Evolutionary conservation across 352 stramenopile species (phyloP).

Genomic region (Phytophthora boehmeriae): DNA sequence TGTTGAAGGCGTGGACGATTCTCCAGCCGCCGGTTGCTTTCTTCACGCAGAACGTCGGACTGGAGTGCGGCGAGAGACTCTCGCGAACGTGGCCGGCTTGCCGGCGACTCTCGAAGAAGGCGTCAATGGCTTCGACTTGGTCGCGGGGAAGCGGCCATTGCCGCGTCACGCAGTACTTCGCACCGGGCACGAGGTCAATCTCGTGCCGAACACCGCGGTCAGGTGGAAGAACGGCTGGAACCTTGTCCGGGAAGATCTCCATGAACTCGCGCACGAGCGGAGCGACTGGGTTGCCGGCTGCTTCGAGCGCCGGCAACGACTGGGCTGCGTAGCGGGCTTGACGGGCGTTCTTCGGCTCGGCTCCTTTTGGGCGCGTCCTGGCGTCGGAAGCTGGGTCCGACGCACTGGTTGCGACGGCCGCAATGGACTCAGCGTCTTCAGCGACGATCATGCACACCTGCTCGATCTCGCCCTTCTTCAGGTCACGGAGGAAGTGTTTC

Average conservation of each 20-base stretch:
- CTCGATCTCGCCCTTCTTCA: constrained; percentile 26
- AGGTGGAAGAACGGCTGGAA: constrained; percentile 10
- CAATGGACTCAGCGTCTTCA: constrained; percentile 1
- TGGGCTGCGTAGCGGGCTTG: constrained; percentile 24
- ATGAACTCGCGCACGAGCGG: too few relatives aligned
- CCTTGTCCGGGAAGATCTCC: constrained; percentile 32
- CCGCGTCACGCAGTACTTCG: constrained; percentile 42
- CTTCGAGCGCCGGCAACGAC: constrained; percentile 8
- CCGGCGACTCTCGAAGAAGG: too few relatives aligned
- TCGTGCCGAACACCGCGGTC: constrained; percentile 33
- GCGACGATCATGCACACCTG: constrained; percentile 21
- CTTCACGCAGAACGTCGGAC: too few relatives aligned
- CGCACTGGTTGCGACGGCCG: constrained; percentile 1
- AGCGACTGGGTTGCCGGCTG: too few relatives aligned
- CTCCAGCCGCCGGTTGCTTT: constrained; percentile 22
- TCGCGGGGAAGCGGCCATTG: too few relatives aligned
- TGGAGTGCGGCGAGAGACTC: too few relatives aligned
- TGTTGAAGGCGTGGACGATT: constrained; percentile 47
- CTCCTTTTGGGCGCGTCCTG: constrained; percentile 6
- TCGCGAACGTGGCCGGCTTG: too few relatives aligned
- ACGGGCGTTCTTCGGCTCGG: constrained; percentile 14
- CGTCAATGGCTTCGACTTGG: too few relatives aligned
- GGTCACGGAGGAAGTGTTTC: constrained; percentile 27
- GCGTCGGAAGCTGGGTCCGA: background rate
- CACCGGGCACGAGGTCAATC: constrained; percentile 25